These are phyloP conservation scores for Basipetospora chlamydospora DNA, from an alignment of 2,329 filamentous ascomycete genomes.

Conservation along the genomic window DNA sequence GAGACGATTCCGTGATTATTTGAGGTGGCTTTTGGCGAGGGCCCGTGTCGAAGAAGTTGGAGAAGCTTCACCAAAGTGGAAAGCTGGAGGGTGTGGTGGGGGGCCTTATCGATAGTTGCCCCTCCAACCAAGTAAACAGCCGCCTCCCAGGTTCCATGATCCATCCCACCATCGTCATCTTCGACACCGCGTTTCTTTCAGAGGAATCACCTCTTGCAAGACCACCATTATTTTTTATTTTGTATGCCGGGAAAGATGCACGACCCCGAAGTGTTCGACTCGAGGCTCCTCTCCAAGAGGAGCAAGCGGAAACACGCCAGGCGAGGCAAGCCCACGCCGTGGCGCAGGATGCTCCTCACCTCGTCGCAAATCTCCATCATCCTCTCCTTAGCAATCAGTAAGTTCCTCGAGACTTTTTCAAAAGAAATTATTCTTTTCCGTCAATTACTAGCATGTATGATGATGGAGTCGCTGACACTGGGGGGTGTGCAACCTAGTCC, in stretches of 20 bases:
- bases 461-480: too few relatives aligned
- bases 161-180: too few relatives aligned
- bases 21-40: too few relatives aligned
- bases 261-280: too few relatives aligned
- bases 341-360: conserved; percentile 43
- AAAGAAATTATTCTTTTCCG: conserved; percentile 1
- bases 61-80: neutral
- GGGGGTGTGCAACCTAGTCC: conserved; percentile 35
- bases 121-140: conserved; percentile 20
- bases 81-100: conserved; percentile 1
- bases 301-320: conserved; percentile 1
- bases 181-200: neutral
- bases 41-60: too few relatives aligned
- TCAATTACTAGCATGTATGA: too few relatives aligned
- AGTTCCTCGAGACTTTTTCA: too few relatives aligned
- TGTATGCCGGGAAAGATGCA: too few relatives aligned
- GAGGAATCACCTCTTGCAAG: too few relatives aligned
- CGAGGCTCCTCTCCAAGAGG: neutral
- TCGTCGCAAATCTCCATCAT: conserved; percentile 57
- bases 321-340: neutral
- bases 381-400: conserved; percentile 50
- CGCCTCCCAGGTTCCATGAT: too few relatives aligned
- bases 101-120: conserved; percentile 30
- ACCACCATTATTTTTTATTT: too few relatives aligned
- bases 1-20: too few relatives aligned